Percentiles rank a stretch among this genome's conserved stretches.
phyloP scores from a whole-genome alignment of 1,139 yeast species.

The Lodderomyces jiufengensis region DNA sequence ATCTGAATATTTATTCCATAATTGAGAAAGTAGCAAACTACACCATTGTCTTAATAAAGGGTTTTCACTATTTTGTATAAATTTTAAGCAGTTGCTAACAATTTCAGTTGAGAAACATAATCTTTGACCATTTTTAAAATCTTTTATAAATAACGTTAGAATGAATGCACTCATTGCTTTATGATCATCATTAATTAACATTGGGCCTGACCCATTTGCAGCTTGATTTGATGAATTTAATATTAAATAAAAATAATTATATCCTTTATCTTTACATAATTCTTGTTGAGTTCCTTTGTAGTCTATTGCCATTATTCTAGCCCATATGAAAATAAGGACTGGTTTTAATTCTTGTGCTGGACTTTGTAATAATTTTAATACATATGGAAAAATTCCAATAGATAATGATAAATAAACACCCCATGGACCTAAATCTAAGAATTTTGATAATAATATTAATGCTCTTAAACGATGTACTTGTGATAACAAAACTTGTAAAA shows the following conservation, averaged over 20 bases:
- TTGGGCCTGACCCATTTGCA: slow-evolving; percentile 17
- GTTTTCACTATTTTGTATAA: slow-evolving; percentile 69
- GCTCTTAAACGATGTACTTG: slow-evolving; percentile 95
- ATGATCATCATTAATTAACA: slow-evolving; percentile 66
- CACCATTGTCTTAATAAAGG: slow-evolving; percentile 94
- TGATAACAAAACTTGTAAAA: slow-evolving; percentile 83
- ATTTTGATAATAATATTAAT: slow-evolving; percentile 73
- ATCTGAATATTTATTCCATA: slow-evolving; percentile 72
- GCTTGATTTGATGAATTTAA: slow-evolving; percentile 36
- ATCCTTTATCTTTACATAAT: slow-evolving; percentile 86
- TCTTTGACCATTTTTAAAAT: slow-evolving; percentile 76
- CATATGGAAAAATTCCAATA: slow-evolving; percentile 95
- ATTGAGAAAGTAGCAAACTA: slow-evolving; percentile 68
- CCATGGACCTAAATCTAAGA: slow-evolving; percentile 94
- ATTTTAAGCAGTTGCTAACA: slow-evolving; percentile 62
- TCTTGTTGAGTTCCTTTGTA: slow-evolving; percentile 88
- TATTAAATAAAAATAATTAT: slow-evolving; percentile 79
- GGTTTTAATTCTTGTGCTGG: slow-evolving; percentile 97
- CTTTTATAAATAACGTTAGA: slow-evolving; percentile 75
- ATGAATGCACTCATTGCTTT: slow-evolving; percentile 96
- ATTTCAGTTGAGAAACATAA: slow-evolving; percentile 74
- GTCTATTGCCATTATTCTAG: slow-evolving; percentile 95
- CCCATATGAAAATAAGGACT: slow-evolving; percentile 94
- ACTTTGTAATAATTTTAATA: slow-evolving; percentile 80
- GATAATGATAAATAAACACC: slow-evolving; percentile 91